Percentiles rank a stretch among this genome's conserved stretches.
Evolutionary conservation across 179 eudicot species (phyloP).

Genomic region (Camellia oleifera): DNA sequence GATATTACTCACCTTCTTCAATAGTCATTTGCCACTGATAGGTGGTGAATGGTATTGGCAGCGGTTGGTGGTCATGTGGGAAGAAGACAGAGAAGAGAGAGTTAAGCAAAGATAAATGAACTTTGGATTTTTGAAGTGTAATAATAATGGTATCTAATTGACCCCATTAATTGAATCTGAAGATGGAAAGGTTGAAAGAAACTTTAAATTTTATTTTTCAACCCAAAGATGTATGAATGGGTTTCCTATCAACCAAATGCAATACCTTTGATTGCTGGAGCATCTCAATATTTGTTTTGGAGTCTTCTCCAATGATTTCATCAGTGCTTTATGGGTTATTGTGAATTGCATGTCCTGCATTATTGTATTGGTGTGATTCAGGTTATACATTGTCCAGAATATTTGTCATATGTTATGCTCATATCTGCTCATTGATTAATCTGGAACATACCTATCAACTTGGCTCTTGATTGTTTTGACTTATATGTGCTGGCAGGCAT

Average conservation of each 20-base stretch:
- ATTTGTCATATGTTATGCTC: background rate
- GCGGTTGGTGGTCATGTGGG: too few relatives aligned
- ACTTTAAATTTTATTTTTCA: background rate
- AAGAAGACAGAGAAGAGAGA: too few relatives aligned
- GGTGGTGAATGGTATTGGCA: too few relatives aligned
- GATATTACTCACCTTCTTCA: too few relatives aligned
- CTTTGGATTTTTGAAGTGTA: background rate
- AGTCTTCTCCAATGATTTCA: background rate
- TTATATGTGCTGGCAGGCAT: conserved; percentile 40
- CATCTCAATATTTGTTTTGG: background rate
- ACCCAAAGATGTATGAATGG: background rate
- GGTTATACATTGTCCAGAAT: conserved; percentile 1
- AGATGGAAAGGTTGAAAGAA: background rate
- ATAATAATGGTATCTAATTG: background rate
- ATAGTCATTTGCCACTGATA: too few relatives aligned
- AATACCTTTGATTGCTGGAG: background rate
- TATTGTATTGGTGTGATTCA: background rate
- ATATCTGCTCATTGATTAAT: background rate
- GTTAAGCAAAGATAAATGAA: background rate
- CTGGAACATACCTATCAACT: conserved; percentile 1
- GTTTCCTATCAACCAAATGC: background rate
- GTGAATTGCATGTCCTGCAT: too few relatives aligned
- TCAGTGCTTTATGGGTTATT: too few relatives aligned
- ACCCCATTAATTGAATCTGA: background rate
- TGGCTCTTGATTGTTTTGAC: background rate